Evolutionary conservation across 2,329 filamentous ascomycete species (phyloP).

Genomic region (Cryphonectria parasitica): DNA sequence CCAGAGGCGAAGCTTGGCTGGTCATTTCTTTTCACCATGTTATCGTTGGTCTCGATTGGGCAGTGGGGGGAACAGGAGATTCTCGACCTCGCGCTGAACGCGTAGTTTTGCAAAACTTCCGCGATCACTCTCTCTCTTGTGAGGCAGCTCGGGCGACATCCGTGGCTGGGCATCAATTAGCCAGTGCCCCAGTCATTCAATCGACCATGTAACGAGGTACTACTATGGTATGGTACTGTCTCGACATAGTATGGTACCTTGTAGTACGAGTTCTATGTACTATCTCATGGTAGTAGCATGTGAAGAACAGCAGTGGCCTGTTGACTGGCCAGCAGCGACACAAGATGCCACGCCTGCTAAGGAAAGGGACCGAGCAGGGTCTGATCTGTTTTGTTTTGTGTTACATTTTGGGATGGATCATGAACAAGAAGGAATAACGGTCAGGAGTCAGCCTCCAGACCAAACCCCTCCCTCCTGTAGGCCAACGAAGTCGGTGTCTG

Average conservation of each 20-base stretch:
- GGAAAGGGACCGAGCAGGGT: not conserved
- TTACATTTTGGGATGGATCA: not conserved
- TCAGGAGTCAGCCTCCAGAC: not conserved
- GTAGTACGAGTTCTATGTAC: not conserved
- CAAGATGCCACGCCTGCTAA: conserved; percentile 4
- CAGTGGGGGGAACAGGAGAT: not conserved
- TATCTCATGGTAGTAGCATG: not conserved
- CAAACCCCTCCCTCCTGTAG: not conserved
- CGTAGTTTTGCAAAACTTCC: not conserved
- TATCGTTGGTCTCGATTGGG: not conserved
- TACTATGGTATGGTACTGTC: not conserved
- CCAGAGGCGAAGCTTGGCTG: not conserved
- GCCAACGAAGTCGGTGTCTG: conserved; percentile 5
- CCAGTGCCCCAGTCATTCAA: not conserved
- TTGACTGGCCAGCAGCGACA: not conserved
- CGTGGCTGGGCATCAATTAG: not conserved
- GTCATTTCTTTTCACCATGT: not conserved
- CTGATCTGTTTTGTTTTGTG: not conserved
- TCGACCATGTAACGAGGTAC: not conserved
- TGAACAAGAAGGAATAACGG: not conserved
- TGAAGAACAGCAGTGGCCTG: not conserved
- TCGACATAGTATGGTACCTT: no score
- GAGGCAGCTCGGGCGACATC: not conserved
- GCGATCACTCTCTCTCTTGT: not conserved
- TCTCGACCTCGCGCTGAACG: not conserved